Base-by-base conservation (phyloP, 2,329 filamentous ascomycete genomes). In the Fusarium tanahbumbuense region DNA sequence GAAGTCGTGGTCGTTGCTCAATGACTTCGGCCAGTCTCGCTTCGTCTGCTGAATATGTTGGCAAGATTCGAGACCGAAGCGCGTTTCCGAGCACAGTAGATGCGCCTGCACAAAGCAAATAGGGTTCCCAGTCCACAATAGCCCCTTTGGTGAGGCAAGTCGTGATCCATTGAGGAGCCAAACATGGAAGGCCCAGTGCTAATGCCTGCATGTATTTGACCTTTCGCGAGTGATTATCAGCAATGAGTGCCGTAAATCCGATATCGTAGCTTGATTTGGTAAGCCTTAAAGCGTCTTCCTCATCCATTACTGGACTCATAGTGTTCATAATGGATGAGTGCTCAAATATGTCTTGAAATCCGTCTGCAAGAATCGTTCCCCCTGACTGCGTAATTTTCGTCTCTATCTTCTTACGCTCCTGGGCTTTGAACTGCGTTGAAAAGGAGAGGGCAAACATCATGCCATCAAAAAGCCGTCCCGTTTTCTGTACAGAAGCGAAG, bases 171-270 rank as follows among this genome's bases (percentile, higher is more conserved):
- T 91, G 90, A 8, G 89, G 87, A 8, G 93, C 91, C 3, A 99
- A 84, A 75, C 94, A 97, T 0, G 96, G 96, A 1, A 99, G 81
- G 1, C 93, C 93, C 1, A 99, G 87, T 0, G 96, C 94, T 4
- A 99, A 87, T 0, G 96, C 96, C 81, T 98, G 94, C 85, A 98
- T 92, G 78, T 96, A 98, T 78, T 98, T 99, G 52, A 90, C 88
- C 68, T 93, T 94, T 48, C 95, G 89, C 9, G 92, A 96, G 78
- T 97, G 92, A 7, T 89, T 88, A 75, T 98, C 93, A 0, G 94
- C 91, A 64, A 99, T 92, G 16, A 98, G 83, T 6, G 93, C 94
- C 0, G 92, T 89, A 76, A 99, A 98, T 1, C 93, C 91, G 2
- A 90, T 83, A 3, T 85, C 81, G 37, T 82, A 75, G 23, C 87